Conservation (phyloP, 495 filamentous ascomycete genomes). For the Tuber melanosporum region DNA sequence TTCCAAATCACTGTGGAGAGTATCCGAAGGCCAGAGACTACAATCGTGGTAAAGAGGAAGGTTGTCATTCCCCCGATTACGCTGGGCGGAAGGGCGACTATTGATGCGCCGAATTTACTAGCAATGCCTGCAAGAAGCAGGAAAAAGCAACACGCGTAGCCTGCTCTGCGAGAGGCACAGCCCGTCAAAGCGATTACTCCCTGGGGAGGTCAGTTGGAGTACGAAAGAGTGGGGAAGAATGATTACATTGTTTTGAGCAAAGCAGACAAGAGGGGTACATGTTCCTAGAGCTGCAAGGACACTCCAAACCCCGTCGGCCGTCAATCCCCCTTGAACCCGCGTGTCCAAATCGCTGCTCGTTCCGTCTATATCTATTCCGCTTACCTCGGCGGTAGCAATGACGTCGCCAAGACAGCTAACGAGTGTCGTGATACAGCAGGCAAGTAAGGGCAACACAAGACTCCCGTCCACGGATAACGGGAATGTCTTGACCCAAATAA, state of each 20-base stretch:
- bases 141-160: slow-evolving; percentile 47
- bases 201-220: slow-evolving; percentile 4
- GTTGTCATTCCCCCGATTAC: slow-evolving; percentile 46
- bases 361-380: slow-evolving; percentile 43
- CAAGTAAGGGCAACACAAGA: slow-evolving; percentile 45
- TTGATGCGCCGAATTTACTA: slow-evolving; percentile 44
- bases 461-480: slow-evolving; percentile 43
- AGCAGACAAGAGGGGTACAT: slow-evolving; percentile 44
- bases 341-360: slow-evolving; percentile 33
- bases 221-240: neutral
- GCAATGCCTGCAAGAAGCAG: slow-evolving; percentile 44
- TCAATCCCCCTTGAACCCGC: slow-evolving; percentile 44
- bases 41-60: slow-evolving; percentile 45
- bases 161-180: slow-evolving; percentile 47
- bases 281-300: slow-evolving; percentile 43
- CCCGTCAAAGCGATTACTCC: slow-evolving; percentile 45
- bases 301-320: slow-evolving; percentile 44
- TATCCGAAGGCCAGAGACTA: slow-evolving; percentile 44
- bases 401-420: slow-evolving; percentile 45
- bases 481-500: slow-evolving; percentile 45
- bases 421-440: slow-evolving; percentile 49
- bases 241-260: slow-evolving; percentile 44
- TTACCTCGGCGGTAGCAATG: slow-evolving; percentile 45
- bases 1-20: slow-evolving; percentile 43
- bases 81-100: slow-evolving; percentile 42